Evolutionary conservation across 306 rosid genomes (phyloP).

Genomic region (Quercus parvula): DNA sequence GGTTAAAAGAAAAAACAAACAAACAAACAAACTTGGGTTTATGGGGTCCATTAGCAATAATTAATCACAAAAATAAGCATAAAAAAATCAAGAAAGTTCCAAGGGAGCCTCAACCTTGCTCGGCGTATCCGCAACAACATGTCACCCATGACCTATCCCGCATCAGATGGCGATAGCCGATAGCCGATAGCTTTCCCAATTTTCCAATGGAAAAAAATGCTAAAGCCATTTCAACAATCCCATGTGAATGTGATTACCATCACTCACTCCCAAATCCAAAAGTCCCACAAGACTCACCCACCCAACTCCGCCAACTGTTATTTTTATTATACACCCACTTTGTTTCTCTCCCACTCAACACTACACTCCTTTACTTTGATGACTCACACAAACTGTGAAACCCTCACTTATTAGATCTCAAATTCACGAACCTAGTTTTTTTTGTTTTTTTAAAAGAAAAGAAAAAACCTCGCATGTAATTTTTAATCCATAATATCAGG

Average conservation of each 20-base stretch:
- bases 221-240: neutral
- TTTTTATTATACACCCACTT: neutral
- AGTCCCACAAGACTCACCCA: neutral
- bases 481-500: neutral
- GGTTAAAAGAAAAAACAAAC: too few species aligned
- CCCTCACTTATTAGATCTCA: neutral
- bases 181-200: conserved; percentile 38
- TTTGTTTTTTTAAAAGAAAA: too few species aligned
- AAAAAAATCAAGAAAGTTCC: too few species aligned
- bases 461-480: neutral
- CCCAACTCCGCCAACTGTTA: neutral
- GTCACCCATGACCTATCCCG: neutral
- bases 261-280: conserved; percentile 18
- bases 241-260: neutral
- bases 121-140: conserved; percentile 21
- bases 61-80: neutral
- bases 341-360: neutral
- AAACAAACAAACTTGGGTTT: neutral
- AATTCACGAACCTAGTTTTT: neutral
- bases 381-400: neutral
- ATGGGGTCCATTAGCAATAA: neutral
- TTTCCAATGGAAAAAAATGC: neutral
- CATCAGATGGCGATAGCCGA: conserved; percentile 40
- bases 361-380: neutral
- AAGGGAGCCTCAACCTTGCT: conserved; percentile 3